Percentiles rank a stretch among this genome's conserved stretches.
Evolutionary conservation across 352 stramenopile species (phyloP).

Genomic region (Phytopythium aichiense): DNA sequence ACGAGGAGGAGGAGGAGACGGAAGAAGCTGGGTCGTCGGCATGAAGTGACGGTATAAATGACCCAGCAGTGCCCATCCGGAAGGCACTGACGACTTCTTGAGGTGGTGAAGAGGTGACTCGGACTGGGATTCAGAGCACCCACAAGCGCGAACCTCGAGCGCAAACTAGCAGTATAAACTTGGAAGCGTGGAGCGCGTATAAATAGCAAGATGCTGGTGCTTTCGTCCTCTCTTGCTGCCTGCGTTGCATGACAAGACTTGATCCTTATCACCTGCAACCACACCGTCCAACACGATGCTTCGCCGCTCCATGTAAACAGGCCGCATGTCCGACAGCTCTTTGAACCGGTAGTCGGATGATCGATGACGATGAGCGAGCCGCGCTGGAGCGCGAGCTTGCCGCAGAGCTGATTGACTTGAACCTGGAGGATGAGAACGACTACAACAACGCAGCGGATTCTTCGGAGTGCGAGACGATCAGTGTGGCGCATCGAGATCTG

Average conservation of each 20-base stretch:
- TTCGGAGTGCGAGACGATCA: not conserved
- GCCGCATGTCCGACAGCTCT: not conserved
- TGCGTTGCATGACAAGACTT: not conserved
- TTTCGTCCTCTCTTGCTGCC: not conserved
- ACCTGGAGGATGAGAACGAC: constrained; percentile 12
- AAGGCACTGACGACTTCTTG: not conserved
- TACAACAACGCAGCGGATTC: not conserved
- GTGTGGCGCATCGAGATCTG: constrained; percentile 20
- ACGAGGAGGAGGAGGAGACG: not conserved
- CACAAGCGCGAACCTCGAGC: too few species aligned
- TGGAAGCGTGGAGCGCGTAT: not conserved
- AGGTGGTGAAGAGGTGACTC: not conserved
- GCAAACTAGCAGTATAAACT: not conserved
- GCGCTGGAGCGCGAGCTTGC: constrained; percentile 44
- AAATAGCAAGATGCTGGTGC: not conserved
- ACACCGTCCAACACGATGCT: not conserved
- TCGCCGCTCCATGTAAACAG: not conserved
- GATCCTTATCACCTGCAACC: not conserved
- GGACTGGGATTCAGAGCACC: not conserved
- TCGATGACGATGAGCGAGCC: constrained; percentile 38
- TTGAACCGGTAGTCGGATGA: constrained; percentile 8
- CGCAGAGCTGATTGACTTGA: constrained; percentile 20
- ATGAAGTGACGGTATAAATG: not conserved
- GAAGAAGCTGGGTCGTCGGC: not conserved
- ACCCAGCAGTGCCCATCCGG: not conserved